These are phyloP conservation scores for Phlebiopsis flavidoalba DNA, from an alignment of 768 basidiomycete genomes.

Conservation along the genomic window DNA sequence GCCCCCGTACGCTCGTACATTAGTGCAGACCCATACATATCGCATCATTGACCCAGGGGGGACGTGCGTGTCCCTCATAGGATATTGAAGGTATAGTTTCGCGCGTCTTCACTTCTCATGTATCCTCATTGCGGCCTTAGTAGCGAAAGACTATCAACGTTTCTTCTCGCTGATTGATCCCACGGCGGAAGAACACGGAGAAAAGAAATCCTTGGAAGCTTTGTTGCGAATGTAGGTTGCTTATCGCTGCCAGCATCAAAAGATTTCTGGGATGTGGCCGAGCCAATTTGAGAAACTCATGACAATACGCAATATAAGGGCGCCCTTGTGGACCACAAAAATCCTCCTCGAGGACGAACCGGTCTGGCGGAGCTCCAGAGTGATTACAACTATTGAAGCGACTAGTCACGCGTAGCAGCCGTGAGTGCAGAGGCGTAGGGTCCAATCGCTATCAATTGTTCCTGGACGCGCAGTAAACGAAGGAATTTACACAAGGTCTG, in stretches of 20 bases:
- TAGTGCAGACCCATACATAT: neutral
- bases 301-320: slow-evolving; percentile 80
- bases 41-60: neutral
- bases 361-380: slow-evolving; percentile 96
- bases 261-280: slow-evolving; percentile 85
- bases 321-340: slow-evolving; percentile 88
- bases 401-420: neutral
- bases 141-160: slow-evolving; percentile 88
- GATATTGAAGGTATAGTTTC: slow-evolving; percentile 79
- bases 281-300: slow-evolving; percentile 93
- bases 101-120: neutral
- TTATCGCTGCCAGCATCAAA: slow-evolving; percentile 99
- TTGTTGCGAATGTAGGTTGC: slow-evolving; percentile 93
- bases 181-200: slow-evolving; percentile 59
- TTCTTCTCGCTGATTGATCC: slow-evolving; percentile 60
- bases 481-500: slow-evolving; percentile 67
- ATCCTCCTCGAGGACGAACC: slow-evolving; percentile 94
- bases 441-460: slow-evolving; percentile 85
- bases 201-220: slow-evolving; percentile 92
- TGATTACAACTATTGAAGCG: slow-evolving; percentile 21
- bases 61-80: slow-evolving; percentile 32
- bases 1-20: slow-evolving; percentile 54
- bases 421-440: slow-evolving; percentile 35
- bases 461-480: slow-evolving; percentile 88
- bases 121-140: neutral